Conservation (phyloP, 805 yeast species). For the Kazachstania africana region DNA sequence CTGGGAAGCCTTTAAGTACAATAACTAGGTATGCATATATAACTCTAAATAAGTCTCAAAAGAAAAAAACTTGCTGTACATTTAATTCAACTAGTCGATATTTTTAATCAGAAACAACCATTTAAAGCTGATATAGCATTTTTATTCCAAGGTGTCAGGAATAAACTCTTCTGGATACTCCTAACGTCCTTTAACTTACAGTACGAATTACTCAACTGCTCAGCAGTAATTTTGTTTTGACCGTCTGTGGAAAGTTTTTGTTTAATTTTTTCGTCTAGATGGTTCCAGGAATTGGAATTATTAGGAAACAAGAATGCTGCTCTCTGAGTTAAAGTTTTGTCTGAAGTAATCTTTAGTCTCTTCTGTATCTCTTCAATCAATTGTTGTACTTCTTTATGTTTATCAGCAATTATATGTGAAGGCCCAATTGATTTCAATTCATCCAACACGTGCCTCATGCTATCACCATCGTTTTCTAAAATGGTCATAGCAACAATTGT, state of each 20-base stretch:
- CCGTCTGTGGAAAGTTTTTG: slow-evolving; percentile 44
- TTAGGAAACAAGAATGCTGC: slow-evolving; percentile 67
- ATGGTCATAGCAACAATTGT: slow-evolving; percentile 73
- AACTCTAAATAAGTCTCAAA: no score
- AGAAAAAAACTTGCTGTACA: no score
- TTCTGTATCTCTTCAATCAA: slow-evolving; percentile 41
- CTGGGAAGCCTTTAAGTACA: slow-evolving; percentile 41
- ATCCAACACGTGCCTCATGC: slow-evolving; percentile 42
- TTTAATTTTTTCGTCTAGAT: slow-evolving; percentile 45
- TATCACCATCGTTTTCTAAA: slow-evolving; percentile 45
- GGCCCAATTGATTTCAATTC: slow-evolving; percentile 49
- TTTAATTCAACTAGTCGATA: no score
- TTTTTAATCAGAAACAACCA: slow-evolving; percentile 25
- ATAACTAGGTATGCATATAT: background rate
- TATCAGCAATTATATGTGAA: slow-evolving; percentile 37
- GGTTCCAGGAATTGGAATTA: slow-evolving; percentile 56
- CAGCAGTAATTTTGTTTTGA: slow-evolving; percentile 38
- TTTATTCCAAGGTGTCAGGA: slow-evolving; percentile 45
- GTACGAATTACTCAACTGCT: slow-evolving; percentile 39
- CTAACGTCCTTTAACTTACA: slow-evolving; percentile 36
- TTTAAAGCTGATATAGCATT: slow-evolving; percentile 22
- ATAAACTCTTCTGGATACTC: slow-evolving; percentile 55
- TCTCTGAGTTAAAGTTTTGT: slow-evolving; percentile 35
- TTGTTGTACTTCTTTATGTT: slow-evolving; percentile 43
- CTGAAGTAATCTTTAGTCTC: slow-evolving; percentile 22